These are phyloP conservation scores for Neurospora sp. DNA, from an alignment of 495 filamentous ascomycete species.

Conservation along the genomic window DNA sequence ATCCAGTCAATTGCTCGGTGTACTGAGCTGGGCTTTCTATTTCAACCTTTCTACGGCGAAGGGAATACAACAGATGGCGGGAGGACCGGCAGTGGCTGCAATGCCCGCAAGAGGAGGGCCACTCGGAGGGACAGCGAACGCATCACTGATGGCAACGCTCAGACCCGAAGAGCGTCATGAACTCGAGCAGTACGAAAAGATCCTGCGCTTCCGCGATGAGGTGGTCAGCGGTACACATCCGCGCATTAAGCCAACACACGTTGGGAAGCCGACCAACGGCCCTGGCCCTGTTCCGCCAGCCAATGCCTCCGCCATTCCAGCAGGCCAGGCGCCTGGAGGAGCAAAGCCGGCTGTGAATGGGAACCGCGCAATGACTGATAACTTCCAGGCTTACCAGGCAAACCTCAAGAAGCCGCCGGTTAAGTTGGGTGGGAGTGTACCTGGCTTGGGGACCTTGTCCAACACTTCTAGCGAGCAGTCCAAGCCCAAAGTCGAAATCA, in stretches of 20 bases:
- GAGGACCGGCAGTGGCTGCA: constrained; percentile 6
- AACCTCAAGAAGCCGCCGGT: constrained; percentile 24
- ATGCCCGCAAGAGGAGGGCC: constrained; percentile 4
- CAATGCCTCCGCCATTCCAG: constrained; percentile 15
- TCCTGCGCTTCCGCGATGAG: constrained; percentile 29
- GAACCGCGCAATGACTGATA: constrained; percentile 23
- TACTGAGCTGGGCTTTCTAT: background rate
- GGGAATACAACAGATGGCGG: constrained; percentile 9
- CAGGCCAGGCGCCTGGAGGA: constrained; percentile 13
- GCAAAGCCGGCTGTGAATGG: constrained; percentile 16
- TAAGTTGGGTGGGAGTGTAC: constrained; percentile 9
- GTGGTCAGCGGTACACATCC: constrained; percentile 22
- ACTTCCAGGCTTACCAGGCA: constrained; percentile 28
- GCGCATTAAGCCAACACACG: constrained; percentile 34
- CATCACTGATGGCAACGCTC: constrained; percentile 12
- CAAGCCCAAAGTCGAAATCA: constrained; percentile 44
- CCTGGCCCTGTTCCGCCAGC: constrained; percentile 12
- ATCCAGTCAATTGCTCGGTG: background rate
- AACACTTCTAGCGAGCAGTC: constrained; percentile 12
- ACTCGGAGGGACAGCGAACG: background rate
- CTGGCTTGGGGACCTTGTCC: constrained; percentile 18
- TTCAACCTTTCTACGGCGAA: background rate
- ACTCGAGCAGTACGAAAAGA: constrained; percentile 22
- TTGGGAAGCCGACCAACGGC: constrained; percentile 37
- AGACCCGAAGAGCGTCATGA: constrained; percentile 13